phyloP scores from a whole-genome alignment of 306 rosid genomes.

The Prunus padus region DNA sequence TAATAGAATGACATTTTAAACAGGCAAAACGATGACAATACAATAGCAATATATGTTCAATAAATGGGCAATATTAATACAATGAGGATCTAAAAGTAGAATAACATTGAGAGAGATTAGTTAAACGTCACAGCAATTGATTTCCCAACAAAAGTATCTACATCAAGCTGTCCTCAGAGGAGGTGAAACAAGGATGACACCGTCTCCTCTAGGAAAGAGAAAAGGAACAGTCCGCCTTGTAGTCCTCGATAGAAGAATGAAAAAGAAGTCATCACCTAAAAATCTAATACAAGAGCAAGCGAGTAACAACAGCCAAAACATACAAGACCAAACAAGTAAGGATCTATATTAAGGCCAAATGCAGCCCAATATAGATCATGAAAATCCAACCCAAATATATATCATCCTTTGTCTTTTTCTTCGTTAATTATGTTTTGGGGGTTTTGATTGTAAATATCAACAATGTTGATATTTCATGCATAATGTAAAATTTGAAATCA shows the following conservation, averaged over 20 bases:
- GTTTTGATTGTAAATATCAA: neutral
- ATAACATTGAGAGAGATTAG: slow-evolving; percentile 6
- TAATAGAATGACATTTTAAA: too few relatives aligned
- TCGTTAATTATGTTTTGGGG: neutral
- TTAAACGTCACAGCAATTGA: neutral
- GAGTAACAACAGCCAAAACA: neutral
- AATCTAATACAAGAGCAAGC: neutral
- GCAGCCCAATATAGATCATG: neutral
- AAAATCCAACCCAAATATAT: neutral
- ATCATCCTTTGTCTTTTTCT: neutral
- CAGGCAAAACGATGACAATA: too few relatives aligned
- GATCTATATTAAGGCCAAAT: neutral
- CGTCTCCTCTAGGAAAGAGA: slow-evolving; percentile 97
- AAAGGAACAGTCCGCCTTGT: slow-evolving; percentile 86
- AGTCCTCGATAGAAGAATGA: slow-evolving; percentile 54
- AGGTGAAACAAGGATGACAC: slow-evolving; percentile 96
- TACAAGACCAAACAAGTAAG: neutral
- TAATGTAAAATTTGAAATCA: neutral
- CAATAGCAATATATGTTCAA: too few relatives aligned
- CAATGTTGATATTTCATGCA: neutral
- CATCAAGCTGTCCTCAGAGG: slow-evolving; percentile 86
- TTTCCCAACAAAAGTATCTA: neutral
- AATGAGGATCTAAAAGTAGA: neutral
- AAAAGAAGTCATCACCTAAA: neutral
- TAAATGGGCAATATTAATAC: too few relatives aligned